Evolutionary conservation across 768 basidiomycete genomes (phyloP), one percentile per base, ranked within the genome.

Genomic region (Sutorius australiensis): DNA sequence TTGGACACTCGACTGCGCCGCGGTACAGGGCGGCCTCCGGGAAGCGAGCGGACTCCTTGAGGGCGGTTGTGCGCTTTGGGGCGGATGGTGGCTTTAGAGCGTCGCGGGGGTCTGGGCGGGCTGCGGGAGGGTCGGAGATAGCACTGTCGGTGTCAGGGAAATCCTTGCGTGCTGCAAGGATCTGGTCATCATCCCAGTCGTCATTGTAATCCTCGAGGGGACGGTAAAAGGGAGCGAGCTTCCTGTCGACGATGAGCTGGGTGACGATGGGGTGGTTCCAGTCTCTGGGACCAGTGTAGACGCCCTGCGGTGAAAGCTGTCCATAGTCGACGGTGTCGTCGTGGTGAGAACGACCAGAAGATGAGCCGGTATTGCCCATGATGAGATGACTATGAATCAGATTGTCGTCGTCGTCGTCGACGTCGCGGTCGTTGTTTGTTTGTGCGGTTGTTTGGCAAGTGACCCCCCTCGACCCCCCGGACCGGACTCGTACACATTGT

Each of bases 201-300:
- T 89, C 86, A 31, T 88, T 84, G 67, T 89, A 97, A 58, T 98
- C 95, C 67, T 97, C 93, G 40, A 99, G 77, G 12, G 97, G 95
- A 33, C 93, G 82, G 70, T 98, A 98, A 73, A 98, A 98, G 1
- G 97, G 97, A 1, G 95, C 93, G 38, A 99, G 81, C 63, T 81
- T 86, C 68, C 92, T 85, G 61, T 90, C 86, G 63, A 86, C 75
- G 68, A 99, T 93, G 65, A 95, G 81, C 71, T 90, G 86, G 55
- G 88, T 85, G 57, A 95, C 94, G 54, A 90, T 74, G 49, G 82
- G 70, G 61, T 94, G 89, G 67, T 92, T 93, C 87, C 93, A 98
- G 73, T 98, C 95, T 65, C 80, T 80, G 42, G 80, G 74, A 21
- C 86, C 89, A 17, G 89, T 85, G 75, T 95, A 95, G 57, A 93